Conservation (phyloP, 2,329 filamentous ascomycete species). For the Sporothrix mexicana region DNA sequence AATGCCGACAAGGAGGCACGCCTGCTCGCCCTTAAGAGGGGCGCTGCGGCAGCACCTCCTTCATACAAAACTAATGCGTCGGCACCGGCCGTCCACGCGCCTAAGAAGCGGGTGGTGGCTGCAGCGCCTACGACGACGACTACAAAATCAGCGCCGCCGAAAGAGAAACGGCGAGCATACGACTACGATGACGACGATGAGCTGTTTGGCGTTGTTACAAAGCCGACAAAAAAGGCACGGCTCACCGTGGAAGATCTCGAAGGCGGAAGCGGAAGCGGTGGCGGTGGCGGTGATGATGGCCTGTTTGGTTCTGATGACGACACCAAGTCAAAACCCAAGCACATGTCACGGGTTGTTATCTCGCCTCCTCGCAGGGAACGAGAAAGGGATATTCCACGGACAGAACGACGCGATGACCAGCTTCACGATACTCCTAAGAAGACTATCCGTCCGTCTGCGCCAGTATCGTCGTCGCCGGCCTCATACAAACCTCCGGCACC, state of each 20-base stretch:
- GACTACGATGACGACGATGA: conserved; percentile 31
- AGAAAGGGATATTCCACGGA: not conserved
- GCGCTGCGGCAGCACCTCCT: conserved; percentile 10
- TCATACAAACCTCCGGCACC: not conserved
- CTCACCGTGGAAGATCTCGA: conserved; percentile 35
- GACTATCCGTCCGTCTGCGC: not conserved
- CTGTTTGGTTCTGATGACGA: conserved; percentile 3
- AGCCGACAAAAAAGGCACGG: conserved; percentile 33
- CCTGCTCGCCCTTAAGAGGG: conserved; percentile 46
- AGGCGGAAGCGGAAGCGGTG: not conserved
- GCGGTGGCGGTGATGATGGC: not conserved
- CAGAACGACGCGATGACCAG: not conserved
- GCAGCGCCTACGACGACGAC: conserved; percentile 35
- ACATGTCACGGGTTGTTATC: not conserved
- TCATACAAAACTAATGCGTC: not conserved
- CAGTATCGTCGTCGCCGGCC: not conserved
- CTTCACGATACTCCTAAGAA: not conserved
- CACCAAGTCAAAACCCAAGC: not conserved
- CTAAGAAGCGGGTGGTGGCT: conserved; percentile 39
- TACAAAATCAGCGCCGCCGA: conserved; percentile 30
- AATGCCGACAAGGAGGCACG: conserved; percentile 45
- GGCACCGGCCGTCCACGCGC: not conserved
- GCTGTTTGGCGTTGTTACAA: conserved; percentile 34
- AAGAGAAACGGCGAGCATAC: conserved; percentile 28
- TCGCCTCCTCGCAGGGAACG: not conserved